Conservation (phyloP, 768 basidiomycete genomes). For the Dictyophora rubrovolvata region DNA sequence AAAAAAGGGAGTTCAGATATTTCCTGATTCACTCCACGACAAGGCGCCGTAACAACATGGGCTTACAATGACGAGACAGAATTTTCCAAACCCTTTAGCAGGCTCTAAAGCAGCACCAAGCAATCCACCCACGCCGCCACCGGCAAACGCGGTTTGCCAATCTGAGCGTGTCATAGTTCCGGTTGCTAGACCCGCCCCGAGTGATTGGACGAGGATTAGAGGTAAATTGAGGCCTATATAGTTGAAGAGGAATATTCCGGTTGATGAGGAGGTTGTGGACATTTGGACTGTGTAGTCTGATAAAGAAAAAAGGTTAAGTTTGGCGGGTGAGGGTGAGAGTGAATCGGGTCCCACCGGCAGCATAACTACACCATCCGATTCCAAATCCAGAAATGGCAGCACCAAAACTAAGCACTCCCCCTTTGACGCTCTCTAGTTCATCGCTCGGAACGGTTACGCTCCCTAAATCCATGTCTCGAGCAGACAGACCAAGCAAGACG, state of each 20-base stretch:
- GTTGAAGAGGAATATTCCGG: conserved; percentile 31
- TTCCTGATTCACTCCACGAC: not conserved
- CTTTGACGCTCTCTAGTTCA: conserved; percentile 20
- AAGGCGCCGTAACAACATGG: too few relatives aligned
- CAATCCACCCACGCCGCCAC: conserved; percentile 35
- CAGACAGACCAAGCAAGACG: conserved; percentile 22
- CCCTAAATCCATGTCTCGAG: conserved; percentile 17
- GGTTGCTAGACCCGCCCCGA: conserved; percentile 36
- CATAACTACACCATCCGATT: conserved; percentile 30
- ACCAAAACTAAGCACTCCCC: conserved; percentile 28
- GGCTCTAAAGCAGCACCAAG: conserved; percentile 30
- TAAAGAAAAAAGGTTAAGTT: not conserved
- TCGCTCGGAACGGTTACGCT: conserved; percentile 16
- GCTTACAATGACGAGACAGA: conserved; percentile 32
- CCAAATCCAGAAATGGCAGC: conserved; percentile 26
- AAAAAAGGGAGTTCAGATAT: not conserved
- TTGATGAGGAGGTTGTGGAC: conserved; percentile 24
- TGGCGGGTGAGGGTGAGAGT: not conserved
- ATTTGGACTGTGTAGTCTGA: conserved; percentile 34
- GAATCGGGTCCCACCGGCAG: conserved; percentile 19
- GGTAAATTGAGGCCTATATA: conserved; percentile 24
- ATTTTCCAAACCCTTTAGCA: conserved; percentile 33
- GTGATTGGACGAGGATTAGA: conserved; percentile 31
- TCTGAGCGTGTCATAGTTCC: conserved; percentile 18
- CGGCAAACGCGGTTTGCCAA: conserved; percentile 27